Conservation (phyloP, 192 early-diverging fungal species). For the Coemansia sp. region DNA sequence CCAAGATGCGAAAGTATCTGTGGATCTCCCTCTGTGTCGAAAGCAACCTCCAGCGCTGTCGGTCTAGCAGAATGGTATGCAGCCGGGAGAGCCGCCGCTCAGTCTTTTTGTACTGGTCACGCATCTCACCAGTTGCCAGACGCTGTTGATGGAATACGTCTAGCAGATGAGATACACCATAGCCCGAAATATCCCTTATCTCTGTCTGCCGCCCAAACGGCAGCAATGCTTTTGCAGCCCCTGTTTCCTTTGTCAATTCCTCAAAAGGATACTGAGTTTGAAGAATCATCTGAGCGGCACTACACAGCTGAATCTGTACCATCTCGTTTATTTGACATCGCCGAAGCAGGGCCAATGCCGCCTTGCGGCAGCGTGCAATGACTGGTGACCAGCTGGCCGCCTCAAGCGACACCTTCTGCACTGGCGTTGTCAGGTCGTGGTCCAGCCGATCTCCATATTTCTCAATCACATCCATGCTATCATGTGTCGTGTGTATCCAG, state of each 20-base stretch:
- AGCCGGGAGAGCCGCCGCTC: slow-evolving; percentile 42
- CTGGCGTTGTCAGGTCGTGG: slow-evolving; percentile 33
- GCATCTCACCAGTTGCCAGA: slow-evolving; percentile 1
- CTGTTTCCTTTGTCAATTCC: not conserved
- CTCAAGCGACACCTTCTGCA: slow-evolving; percentile 21
- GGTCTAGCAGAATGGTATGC: slow-evolving; percentile 45
- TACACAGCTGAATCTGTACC: slow-evolving; percentile 30
- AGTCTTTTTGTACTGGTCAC: slow-evolving; percentile 29
- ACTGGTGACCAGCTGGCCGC: slow-evolving; percentile 44
- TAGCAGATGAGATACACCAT: not conserved
- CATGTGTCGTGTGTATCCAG: slow-evolving; percentile 25
- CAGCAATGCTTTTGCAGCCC: slow-evolving; percentile 4
- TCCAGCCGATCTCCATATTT: slow-evolving; percentile 28
- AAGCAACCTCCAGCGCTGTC: slow-evolving; percentile 36
- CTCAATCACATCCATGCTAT: slow-evolving; percentile 18
- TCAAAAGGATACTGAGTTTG: not conserved
- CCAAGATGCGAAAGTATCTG: slow-evolving; percentile 39
- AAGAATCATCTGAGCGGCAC: slow-evolving; percentile 1
- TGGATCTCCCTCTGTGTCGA: slow-evolving; percentile 37
- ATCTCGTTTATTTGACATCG: slow-evolving; percentile 39
- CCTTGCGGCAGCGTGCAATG: slow-evolving; percentile 47
- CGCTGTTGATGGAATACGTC: slow-evolving; percentile 13
- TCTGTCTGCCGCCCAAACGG: slow-evolving; percentile 10
- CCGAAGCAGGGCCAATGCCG: slow-evolving; percentile 40
- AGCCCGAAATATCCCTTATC: slow-evolving; percentile 11